Conservation (phyloP, 2,329 filamentous ascomycete species). For the Cordyceps militaris region DNA sequence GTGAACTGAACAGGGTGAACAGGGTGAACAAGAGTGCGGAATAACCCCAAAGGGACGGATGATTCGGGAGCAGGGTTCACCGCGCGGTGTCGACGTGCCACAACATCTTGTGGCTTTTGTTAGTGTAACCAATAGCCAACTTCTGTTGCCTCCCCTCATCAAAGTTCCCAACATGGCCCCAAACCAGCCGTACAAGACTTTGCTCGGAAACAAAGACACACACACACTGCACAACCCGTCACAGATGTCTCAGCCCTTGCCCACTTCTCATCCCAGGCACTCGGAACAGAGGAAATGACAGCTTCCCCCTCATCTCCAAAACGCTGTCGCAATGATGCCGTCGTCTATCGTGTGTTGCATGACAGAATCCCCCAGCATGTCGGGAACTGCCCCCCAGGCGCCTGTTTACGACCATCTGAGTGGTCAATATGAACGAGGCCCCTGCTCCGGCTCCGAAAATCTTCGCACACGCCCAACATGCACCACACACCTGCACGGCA, state of each 20-base stretch:
- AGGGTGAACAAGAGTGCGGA: neutral
- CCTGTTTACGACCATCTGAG: neutral
- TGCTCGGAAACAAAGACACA: neutral
- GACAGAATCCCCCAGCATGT: constrained; percentile 3
- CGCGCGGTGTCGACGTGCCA: neutral
- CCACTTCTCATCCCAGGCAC: neutral
- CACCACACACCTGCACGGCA: neutral
- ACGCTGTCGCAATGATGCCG: neutral
- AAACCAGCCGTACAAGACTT: neutral
- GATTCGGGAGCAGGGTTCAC: neutral
- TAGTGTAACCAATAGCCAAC: constrained; percentile 1
- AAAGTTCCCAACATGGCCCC: neutral
- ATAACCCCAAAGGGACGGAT: neutral
- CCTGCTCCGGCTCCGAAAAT: constrained; percentile 1
- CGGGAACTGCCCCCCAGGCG: neutral
- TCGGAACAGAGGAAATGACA: constrained; percentile 10
- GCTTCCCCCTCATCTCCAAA: neutral
- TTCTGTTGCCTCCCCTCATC: neutral
- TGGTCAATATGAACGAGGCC: neutral
- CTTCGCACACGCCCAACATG: neutral
- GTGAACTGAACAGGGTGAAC: neutral
- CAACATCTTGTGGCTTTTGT: neutral
- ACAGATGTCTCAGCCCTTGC: neutral
- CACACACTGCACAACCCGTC: neutral
- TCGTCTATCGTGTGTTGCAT: constrained; percentile 7